Percentiles rank a stretch among this genome's conserved stretches.
phyloP scores from a whole-genome alignment of 1,284 basidiomycete genomes.

The Pascua guehoae region DNA sequence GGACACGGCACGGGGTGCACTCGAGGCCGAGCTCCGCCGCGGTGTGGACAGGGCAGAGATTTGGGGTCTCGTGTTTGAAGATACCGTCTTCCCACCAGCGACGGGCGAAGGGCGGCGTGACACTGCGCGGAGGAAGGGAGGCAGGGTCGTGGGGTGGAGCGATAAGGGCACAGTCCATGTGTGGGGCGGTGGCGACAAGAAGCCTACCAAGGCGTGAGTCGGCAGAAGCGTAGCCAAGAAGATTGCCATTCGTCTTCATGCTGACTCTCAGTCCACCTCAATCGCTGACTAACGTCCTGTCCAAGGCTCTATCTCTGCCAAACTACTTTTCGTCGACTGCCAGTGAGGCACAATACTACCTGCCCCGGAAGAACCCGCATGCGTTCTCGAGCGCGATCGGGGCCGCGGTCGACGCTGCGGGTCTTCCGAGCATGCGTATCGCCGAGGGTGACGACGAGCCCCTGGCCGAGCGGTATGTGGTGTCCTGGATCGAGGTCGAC shows the following conservation, averaged over 20 bases:
- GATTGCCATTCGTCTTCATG: conserved; percentile 1
- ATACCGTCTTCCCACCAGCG: conserved; percentile 9
- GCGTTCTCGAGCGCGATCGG: conserved; percentile 39
- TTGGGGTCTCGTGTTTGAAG: conserved; percentile 65
- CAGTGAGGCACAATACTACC: conserved; percentile 88
- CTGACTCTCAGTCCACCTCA: too few species aligned
- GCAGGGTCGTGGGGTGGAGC: conserved; percentile 58
- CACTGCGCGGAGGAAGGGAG: conserved; percentile 27
- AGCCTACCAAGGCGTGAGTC: neutral
- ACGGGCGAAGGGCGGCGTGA: conserved; percentile 68
- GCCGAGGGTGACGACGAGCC: too few species aligned
- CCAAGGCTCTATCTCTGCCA: conserved; percentile 74
- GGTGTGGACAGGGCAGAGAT: conserved; percentile 89
- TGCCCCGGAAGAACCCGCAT: conserved; percentile 58
- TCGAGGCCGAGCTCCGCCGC: conserved; percentile 75
- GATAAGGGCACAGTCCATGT: conserved; percentile 96
- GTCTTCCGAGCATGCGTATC: conserved; percentile 28
- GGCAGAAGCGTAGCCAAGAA: neutral
- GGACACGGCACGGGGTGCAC: conserved; percentile 72
- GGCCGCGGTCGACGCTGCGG: conserved; percentile 46
- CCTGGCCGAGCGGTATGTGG: conserved; percentile 71
- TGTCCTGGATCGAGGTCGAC: conserved; percentile 72
- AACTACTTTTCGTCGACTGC: conserved; percentile 91
- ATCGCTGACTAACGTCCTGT: conserved; percentile 66
- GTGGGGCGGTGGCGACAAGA: conserved; percentile 51